These are phyloP conservation scores for Pythium dissotocum DNA, from an alignment of 352 stramenopile species.

Conservation along the genomic window DNA sequence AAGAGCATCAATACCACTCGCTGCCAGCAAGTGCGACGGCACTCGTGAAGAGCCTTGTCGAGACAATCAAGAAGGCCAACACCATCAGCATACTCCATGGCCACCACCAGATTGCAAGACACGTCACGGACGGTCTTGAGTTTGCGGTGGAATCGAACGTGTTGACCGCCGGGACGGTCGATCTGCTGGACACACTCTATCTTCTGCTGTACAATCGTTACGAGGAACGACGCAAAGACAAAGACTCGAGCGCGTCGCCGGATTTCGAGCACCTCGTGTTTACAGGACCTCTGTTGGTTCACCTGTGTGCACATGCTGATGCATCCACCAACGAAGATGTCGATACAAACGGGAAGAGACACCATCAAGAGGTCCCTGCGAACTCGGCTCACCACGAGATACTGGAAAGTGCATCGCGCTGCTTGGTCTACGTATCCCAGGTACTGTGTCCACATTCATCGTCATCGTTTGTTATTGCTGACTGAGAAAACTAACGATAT, in stretches of 20 bases:
- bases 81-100: constrained; percentile 3
- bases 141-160: constrained; percentile 20
- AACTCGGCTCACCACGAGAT: constrained; percentile 19
- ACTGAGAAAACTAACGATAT: not conserved
- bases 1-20: constrained; percentile 15
- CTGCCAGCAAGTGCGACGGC: constrained; percentile 14
- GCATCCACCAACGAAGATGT: not conserved
- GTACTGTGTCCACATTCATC: constrained; percentile 24
- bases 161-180: constrained; percentile 1
- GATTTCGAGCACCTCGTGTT: constrained; percentile 20
- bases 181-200: constrained; percentile 26
- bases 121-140: constrained; percentile 14
- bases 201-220: constrained; percentile 21
- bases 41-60: constrained; percentile 16
- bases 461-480: not conserved
- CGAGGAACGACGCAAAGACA: constrained; percentile 20
- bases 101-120: constrained; percentile 1
- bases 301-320: constrained; percentile 12
- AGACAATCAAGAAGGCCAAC: constrained; percentile 14
- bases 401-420: constrained; percentile 50
- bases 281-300: constrained; percentile 10
- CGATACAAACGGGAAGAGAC: not conserved
- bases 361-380: not conserved
- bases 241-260: not conserved
- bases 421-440: constrained; percentile 64